Evolutionary conservation across 768 basidiomycete species (phyloP), one percentile per base, ranked within the genome.

Genomic region (Lactarius hatsudake): DNA sequence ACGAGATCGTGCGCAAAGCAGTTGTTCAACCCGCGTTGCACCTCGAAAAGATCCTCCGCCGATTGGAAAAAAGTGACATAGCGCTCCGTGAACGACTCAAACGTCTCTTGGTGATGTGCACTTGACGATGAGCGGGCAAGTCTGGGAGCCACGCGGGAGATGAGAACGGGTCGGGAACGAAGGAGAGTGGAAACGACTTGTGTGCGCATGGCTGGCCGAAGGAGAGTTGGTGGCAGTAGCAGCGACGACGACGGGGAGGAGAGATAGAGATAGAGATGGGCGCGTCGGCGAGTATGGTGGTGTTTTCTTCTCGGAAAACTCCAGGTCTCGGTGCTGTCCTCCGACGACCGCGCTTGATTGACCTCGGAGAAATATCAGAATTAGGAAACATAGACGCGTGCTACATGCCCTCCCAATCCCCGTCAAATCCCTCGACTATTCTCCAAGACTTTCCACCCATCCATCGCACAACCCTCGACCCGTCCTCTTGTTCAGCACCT

Each of bases 1-100:
- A 97, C 95, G 70, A 97, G 86, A 78, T 99, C 97, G 78, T 98
- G 96, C 2, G 97, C 93, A 77, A 99, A 99, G 82, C 96, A 98
- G 85, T 99, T 99, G 84, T 99, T 98, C 74, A 99, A 83, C 45
- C 97, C 97, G 60, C 97, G 93, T 80, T 99, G 96, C 71, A 99
- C 91, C 83, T 99, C 97, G 76, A 99, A 99, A 65, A 98, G 85
- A 81, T 99, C 97, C 75, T 94, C 88, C 59, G n/a, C n/a, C 64
- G 86, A 84, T 75, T 91, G 80, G 85, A 99, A 99, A 80, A 99
- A 99, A 71, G 83, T 82, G 75, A 94, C 89, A 80, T 98, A 98
- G 76, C 96, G 93, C 68, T 88, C 85, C 74, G 92, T 93, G 83
- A 98, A 98, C 55, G 90, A 85, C 77, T 97, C 96, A 79, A 94